phyloP scores from a whole-genome alignment of 257 asterid genomes.

The Solanum arcanum region DNA sequence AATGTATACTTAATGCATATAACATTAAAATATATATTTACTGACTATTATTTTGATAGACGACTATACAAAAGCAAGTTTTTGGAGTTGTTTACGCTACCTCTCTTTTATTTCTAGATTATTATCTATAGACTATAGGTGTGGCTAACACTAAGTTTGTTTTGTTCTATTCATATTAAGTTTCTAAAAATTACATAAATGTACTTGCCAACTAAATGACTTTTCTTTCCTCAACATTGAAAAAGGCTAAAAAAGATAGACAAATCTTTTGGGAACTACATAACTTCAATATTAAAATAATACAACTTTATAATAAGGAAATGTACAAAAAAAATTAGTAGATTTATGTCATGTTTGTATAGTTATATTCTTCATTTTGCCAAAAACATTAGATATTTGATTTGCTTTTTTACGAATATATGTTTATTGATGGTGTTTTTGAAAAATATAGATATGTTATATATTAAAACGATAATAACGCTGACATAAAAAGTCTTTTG shows the following conservation, averaged over 20 bases:
- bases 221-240: no score
- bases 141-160: background rate
- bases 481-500: background rate
- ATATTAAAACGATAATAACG: background rate
- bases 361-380: background rate
- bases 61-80: background rate
- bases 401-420: background rate
- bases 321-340: background rate
- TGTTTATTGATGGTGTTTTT: background rate
- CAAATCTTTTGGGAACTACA: background rate
- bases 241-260: background rate
- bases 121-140: background rate
- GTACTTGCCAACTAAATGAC: background rate
- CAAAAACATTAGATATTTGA: background rate
- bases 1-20: no score
- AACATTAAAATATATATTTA: background rate
- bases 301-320: background rate
- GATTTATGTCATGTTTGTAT: background rate
- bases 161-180: background rate
- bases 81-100: background rate
- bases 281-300: background rate
- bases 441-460: background rate
- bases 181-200: background rate
- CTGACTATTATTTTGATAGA: background rate
- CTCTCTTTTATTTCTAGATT: background rate